Percentiles rank a stretch among this genome's conserved stretches.
phyloP scores from a whole-genome alignment of 768 basidiomycete genomes.

The Clitopilus passeckerianus region DNA sequence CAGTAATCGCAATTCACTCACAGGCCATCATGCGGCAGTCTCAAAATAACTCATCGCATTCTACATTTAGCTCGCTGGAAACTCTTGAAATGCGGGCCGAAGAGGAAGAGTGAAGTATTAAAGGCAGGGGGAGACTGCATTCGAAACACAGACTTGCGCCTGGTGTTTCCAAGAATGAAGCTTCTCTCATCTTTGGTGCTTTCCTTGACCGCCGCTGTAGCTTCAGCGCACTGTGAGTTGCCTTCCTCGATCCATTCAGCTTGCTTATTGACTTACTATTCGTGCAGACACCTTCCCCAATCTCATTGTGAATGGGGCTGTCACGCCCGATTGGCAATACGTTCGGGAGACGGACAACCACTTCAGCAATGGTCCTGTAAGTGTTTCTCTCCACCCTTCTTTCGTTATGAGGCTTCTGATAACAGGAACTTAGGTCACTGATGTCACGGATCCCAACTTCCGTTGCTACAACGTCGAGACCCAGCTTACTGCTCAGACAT shows the following conservation, averaged over 20 bases:
- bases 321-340: slow-evolving; percentile 12
- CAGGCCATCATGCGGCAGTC: no score
- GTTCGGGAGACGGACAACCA: slow-evolving; percentile 15
- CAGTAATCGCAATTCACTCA: no score
- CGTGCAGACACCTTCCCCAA: slow-evolving; percentile 13
- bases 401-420: neutral
- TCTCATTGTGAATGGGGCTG: slow-evolving; percentile 11
- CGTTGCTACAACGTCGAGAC: slow-evolving; percentile 21
- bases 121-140: neutral
- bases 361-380: slow-evolving; percentile 9
- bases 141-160: neutral
- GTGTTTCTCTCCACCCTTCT: neutral
- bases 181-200: neutral
- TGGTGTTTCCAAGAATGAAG: neutral
- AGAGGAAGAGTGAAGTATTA: no score
- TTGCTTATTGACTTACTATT: neutral
- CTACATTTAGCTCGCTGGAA: no score
- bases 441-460: slow-evolving; percentile 22
- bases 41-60: no score
- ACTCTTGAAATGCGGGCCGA: no score
- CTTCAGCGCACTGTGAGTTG: slow-evolving; percentile 8
- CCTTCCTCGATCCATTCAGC: neutral
- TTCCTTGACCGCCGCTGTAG: neutral
- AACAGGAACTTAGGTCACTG: slow-evolving; percentile 13
- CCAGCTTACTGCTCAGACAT: slow-evolving; percentile 20